These are phyloP conservation scores for Umbelopsis sp. DNA, from an alignment of 371 early-diverging fungal genomes.

Conservation along the genomic window DNA sequence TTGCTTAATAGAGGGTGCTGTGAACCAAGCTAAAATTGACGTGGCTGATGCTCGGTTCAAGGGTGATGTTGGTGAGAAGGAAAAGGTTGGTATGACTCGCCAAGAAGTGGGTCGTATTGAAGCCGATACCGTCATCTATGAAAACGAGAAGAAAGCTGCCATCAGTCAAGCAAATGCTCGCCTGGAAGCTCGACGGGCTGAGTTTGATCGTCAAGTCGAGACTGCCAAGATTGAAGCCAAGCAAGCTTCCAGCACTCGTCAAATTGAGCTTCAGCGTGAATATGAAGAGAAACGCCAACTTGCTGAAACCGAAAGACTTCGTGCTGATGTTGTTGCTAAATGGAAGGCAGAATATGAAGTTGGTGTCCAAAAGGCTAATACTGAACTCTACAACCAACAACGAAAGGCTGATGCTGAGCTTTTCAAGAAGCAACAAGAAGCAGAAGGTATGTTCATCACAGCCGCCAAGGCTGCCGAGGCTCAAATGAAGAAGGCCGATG, in stretches of 20 bases:
- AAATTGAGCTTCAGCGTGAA: slow-evolving; percentile 47
- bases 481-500: slow-evolving; percentile 35
- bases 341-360: slow-evolving; percentile 51
- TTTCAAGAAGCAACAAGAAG: slow-evolving; percentile 34
- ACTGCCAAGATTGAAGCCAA: slow-evolving; percentile 54
- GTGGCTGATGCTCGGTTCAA: slow-evolving; percentile 48
- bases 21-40: slow-evolving; percentile 60
- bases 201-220: slow-evolving; percentile 35
- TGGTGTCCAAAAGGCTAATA: slow-evolving; percentile 42
- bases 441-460: slow-evolving; percentile 31
- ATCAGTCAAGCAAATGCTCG: slow-evolving; percentile 39
- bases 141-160: slow-evolving; percentile 40
- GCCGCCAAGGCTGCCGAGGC: slow-evolving; percentile 30
- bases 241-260: slow-evolving; percentile 38
- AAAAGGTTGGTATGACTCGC: slow-evolving; percentile 42
- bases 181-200: slow-evolving; percentile 34
- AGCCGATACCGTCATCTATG: slow-evolving; percentile 40
- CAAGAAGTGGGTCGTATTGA: slow-evolving; percentile 41
- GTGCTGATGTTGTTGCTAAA: slow-evolving; percentile 43
- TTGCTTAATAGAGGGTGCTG: slow-evolving; percentile 45
- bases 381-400: slow-evolving; percentile 36
- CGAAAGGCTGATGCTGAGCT: slow-evolving; percentile 28
- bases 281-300: slow-evolving; percentile 42
- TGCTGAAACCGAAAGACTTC: slow-evolving; percentile 44
- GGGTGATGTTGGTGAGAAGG: slow-evolving; percentile 55